Evolutionary conservation across 2,329 filamentous ascomycete species (phyloP).

Genomic region (Fusarium sp.): DNA sequence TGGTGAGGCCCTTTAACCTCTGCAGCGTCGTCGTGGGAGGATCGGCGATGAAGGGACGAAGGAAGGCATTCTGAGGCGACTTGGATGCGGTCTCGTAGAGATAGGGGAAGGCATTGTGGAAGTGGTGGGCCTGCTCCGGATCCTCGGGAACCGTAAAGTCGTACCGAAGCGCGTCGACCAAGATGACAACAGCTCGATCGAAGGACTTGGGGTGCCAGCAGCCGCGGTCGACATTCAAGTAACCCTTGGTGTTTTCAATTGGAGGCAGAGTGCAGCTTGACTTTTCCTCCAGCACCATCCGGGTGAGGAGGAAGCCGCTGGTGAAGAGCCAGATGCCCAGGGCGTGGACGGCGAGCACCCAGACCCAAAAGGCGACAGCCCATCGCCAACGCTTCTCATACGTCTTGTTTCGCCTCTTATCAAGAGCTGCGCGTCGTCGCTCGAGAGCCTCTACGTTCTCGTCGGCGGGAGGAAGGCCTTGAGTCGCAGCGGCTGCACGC

Average conservation of each 20-base stretch:
- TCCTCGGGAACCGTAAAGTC: constrained; percentile 89
- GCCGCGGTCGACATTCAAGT: constrained; percentile 66
- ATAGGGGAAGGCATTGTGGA: constrained; percentile 89
- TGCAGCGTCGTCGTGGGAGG: constrained; percentile 95
- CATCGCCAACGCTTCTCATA: constrained; percentile 67
- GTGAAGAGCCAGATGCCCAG: constrained; percentile 92
- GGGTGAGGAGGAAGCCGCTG: constrained; percentile 91
- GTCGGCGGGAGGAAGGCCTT: constrained; percentile 46
- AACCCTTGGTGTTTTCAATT: constrained; percentile 58
- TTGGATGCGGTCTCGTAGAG: constrained; percentile 83
- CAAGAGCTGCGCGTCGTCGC: constrained; percentile 58
- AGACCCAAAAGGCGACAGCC: constrained; percentile 74
- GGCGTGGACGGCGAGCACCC: constrained; percentile 78
- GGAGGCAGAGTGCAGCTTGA: constrained; percentile 78
- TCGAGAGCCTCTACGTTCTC: constrained; percentile 54
- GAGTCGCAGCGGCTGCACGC: constrained; percentile 48
- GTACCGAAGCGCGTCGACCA: constrained; percentile 95
- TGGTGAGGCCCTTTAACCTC: constrained; percentile 91
- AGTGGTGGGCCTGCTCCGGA: constrained; percentile 58
- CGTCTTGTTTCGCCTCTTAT: constrained; percentile 57
- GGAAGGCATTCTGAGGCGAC: constrained; percentile 83
- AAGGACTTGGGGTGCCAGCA: constrained; percentile 98
- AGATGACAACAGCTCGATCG: constrained; percentile 87
- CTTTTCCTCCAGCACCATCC: constrained; percentile 81
- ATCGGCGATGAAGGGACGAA: constrained; percentile 96